Evolutionary conservation across 805 yeast genomes (phyloP).

Genomic region (Metschnikowia gelsemii): DNA sequence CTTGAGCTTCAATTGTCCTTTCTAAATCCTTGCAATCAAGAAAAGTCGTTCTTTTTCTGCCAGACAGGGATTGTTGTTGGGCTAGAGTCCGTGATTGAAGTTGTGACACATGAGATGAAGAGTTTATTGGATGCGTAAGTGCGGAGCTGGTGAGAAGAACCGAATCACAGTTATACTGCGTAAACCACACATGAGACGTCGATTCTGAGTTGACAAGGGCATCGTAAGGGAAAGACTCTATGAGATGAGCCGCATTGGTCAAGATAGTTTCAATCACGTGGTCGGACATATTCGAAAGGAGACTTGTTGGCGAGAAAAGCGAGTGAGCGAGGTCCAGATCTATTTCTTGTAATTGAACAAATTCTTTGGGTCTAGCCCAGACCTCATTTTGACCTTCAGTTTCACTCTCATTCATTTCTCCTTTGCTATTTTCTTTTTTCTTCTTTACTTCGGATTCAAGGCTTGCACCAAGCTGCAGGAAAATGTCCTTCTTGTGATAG

Average conservation of each 20-base stretch:
- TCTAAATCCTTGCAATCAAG: neutral
- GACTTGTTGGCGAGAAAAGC: constrained; percentile 31
- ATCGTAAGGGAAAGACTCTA: constrained; percentile 27
- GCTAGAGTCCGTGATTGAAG: too few species aligned
- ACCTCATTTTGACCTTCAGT: too few species aligned
- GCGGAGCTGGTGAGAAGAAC: constrained; percentile 37
- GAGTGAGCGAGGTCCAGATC: constrained; percentile 39
- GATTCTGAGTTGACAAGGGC: constrained; percentile 19
- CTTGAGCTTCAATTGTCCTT: constrained; percentile 33
- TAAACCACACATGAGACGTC: constrained; percentile 36
- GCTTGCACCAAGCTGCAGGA: constrained; percentile 29
- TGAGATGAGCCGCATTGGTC: constrained; percentile 26
- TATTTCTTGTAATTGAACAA: constrained; percentile 15
- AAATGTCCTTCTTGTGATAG: constrained; percentile 44
- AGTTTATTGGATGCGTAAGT: neutral
- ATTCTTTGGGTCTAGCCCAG: constrained; percentile 7
- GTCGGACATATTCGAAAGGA: constrained; percentile 32
- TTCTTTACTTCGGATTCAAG: too few species aligned
- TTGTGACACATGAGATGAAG: too few species aligned
- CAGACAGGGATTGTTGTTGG: neutral
- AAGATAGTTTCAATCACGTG: constrained; percentile 28
- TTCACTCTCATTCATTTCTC: too few species aligned
- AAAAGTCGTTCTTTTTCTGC: neutral
- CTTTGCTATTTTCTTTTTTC: too few species aligned
- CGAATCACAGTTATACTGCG: constrained; percentile 32